Conservation (phyloP, 768 basidiomycete species). For the Auricularia auricula-judae region DNA sequence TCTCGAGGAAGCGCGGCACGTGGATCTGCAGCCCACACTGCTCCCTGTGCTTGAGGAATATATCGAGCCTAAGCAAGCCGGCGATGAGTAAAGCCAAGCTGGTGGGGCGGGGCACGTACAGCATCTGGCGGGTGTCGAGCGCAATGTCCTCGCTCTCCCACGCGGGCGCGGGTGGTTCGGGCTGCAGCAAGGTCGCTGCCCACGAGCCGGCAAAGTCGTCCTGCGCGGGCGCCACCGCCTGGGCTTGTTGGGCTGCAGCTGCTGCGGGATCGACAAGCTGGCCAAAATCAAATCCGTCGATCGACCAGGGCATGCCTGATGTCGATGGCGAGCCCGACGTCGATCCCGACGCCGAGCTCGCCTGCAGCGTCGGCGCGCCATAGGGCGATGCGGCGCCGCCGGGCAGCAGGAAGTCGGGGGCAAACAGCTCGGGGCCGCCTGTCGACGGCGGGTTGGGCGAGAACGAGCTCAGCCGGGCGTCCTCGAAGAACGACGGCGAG, state of each 20-base stretch:
- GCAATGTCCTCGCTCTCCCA: conserved; percentile 10
- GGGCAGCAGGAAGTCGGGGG: neutral
- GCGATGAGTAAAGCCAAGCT: conserved; percentile 3
- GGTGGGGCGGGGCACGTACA: conserved; percentile 9
- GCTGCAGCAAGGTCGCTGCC: neutral
- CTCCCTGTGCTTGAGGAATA: conserved; percentile 48
- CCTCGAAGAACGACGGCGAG: neutral
- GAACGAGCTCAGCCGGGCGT: neutral
- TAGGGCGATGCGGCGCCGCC: no score
- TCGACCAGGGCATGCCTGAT: neutral
- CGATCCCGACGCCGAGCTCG: neutral
- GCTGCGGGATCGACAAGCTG: conserved; percentile 1
- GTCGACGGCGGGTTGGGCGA: neutral
- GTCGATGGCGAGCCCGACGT: neutral
- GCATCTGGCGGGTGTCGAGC: conserved; percentile 6
- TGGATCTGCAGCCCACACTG: conserved; percentile 66
- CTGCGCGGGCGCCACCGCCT: neutral
- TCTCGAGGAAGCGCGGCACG: conserved; percentile 50
- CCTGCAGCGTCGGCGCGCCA: neutral
- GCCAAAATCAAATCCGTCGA: conserved; percentile 1
- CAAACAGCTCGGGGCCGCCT: neutral
- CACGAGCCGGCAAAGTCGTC: neutral
- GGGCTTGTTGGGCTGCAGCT: neutral
- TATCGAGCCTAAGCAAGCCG: conserved; percentile 43
- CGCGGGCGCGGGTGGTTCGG: neutral